A percentile compares a stretch with the other conserved stretches of the same genome.
These are phyloP conservation scores for Tephrocybe sp. DNA, from an alignment of 768 basidiomycete genomes.

Conservation along the genomic window DNA sequence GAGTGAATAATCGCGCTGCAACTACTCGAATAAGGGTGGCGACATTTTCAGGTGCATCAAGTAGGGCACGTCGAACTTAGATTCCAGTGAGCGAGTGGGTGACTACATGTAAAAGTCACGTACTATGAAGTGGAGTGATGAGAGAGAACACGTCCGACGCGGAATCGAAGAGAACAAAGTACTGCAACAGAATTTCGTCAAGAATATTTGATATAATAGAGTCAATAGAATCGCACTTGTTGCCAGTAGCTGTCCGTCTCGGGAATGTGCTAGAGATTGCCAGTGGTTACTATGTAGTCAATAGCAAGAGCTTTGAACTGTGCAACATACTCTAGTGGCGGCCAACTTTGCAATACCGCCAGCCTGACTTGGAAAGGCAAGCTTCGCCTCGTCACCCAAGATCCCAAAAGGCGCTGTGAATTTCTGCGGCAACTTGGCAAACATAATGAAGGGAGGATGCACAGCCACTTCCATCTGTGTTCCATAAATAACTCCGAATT, in stretches of 20 bases:
- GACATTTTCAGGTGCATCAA: constrained; percentile 84
- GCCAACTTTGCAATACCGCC: constrained; percentile 78
- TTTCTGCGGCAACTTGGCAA: constrained; percentile 70
- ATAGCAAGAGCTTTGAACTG: background rate
- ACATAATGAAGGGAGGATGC: constrained; percentile 39
- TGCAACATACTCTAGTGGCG: constrained; percentile 64
- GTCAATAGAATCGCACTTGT: constrained; percentile 53
- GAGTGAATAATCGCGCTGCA: constrained; percentile 67
- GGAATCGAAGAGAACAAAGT: constrained; percentile 83
- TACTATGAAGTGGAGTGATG: constrained; percentile 83
- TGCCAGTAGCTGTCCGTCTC: constrained; percentile 86
- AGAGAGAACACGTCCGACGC: constrained; percentile 90
- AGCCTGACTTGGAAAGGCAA: constrained; percentile 83
- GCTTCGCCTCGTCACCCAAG: constrained; percentile 84
- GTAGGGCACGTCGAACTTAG: constrained; percentile 80
- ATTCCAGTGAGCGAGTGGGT: constrained; percentile 13
- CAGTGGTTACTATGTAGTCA: constrained; percentile 1
- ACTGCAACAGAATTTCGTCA: constrained; percentile 42
- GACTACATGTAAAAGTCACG: constrained; percentile 25
- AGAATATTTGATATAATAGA: background rate
- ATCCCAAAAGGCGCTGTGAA: constrained; percentile 77
- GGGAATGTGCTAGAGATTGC: constrained; percentile 60
- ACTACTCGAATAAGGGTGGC: constrained; percentile 77
- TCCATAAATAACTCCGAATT: background rate
- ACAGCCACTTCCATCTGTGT: constrained; percentile 9